Conservation (phyloP, 1,139 yeast genomes). For the Scheffersomyces cryptocercus region DNA sequence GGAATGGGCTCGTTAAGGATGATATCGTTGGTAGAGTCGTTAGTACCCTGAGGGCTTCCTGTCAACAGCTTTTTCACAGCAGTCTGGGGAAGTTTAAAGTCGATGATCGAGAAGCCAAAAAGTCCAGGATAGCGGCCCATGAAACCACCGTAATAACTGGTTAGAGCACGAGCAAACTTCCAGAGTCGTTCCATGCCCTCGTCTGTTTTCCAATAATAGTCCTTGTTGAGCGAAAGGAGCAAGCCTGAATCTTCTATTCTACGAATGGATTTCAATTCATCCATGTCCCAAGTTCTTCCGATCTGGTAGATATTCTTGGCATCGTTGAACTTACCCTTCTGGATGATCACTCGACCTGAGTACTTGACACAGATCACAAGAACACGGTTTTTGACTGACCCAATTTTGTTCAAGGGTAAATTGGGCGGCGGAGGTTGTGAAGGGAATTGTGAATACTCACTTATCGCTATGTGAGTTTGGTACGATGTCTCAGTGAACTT, state of each 20-base stretch:
- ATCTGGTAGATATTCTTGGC: conserved; percentile 75
- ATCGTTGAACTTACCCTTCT: conserved; percentile 81
- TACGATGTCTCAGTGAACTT: conserved; percentile 35
- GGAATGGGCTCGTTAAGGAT: conserved; percentile 24
- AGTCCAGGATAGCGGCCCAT: conserved; percentile 67
- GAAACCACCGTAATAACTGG: conserved; percentile 65
- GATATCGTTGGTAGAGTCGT: conserved; percentile 12
- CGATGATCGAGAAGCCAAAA: conserved; percentile 36
- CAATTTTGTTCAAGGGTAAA: conserved; percentile 30
- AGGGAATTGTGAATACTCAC: conserved; percentile 42
- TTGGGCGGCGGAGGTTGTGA: conserved; percentile 42
- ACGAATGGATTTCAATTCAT: conserved; percentile 62
- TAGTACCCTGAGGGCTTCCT: conserved; percentile 6
- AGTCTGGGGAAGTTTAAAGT: conserved; percentile 34
- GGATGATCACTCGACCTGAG: conserved; percentile 69
- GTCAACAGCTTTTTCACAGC: conserved; percentile 19
- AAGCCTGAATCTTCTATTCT: conserved; percentile 59
- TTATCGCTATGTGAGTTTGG: conserved; percentile 38
- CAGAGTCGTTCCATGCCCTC: conserved; percentile 63
- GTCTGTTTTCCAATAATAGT: conserved; percentile 82
- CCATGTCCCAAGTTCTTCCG: conserved; percentile 91
- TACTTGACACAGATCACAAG: conserved; percentile 43
- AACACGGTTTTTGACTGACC: conserved; percentile 40
- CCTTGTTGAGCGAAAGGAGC: conserved; percentile 65
- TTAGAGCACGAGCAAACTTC: conserved; percentile 60